Evolutionary conservation across 139 green algal species (phyloP).

Genomic region (Microglena sp.): DNA sequence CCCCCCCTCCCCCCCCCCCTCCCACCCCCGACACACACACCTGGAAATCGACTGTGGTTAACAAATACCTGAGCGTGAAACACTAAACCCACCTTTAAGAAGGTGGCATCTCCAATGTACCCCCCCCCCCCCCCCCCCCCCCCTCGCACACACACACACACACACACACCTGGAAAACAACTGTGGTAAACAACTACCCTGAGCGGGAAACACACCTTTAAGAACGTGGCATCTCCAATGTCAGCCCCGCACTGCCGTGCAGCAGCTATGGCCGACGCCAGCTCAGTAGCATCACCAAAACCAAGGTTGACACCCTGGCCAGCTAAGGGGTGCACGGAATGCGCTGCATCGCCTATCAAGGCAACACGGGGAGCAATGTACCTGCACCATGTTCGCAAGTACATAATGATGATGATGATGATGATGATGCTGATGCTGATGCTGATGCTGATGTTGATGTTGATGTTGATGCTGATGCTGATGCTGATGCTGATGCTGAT

Average conservation of each 20-base stretch:
- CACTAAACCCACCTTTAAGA: too few species aligned
- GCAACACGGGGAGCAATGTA: slow-evolving; percentile 62
- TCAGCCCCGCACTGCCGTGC: slow-evolving; percentile 44
- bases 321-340: slow-evolving; percentile 66
- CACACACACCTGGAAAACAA: slow-evolving; percentile 2
- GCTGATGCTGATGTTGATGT: too few species aligned
- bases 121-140: too few species aligned
- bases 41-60: too few species aligned
- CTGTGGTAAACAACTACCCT: too few species aligned
- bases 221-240: slow-evolving; percentile 27
- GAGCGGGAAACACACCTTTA: slow-evolving; percentile 30
- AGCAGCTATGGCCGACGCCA: slow-evolving; percentile 36
- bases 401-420: not conserved
- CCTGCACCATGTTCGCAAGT: slow-evolving; percentile 32
- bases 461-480: too few species aligned
- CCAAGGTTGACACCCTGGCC: slow-evolving; percentile 75
- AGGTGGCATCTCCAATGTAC: too few species aligned
- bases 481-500: too few species aligned
- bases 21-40: too few species aligned
- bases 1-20: too few species aligned
- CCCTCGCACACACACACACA: not conserved
- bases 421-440: too few species aligned
- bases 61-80: too few species aligned
- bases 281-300: slow-evolving; percentile 52
- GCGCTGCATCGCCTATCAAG: slow-evolving; percentile 73